Evolutionary conservation across 805 yeast species (phyloP), one percentile per base, ranked within the genome.

Genomic region (Nakazawaea ishiwadae): DNA sequence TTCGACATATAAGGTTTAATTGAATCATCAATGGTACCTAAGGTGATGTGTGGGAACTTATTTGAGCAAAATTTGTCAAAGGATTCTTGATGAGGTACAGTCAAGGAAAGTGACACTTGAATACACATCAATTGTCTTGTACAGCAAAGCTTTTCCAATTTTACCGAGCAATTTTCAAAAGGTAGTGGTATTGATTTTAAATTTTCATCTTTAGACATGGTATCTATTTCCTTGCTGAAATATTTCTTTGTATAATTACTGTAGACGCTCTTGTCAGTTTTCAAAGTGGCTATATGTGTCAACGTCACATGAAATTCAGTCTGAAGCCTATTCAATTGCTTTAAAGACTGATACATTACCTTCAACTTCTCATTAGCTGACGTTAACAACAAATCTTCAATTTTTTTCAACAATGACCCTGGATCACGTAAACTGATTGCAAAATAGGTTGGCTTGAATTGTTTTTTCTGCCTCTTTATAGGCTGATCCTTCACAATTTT

Each of bases 271-370:
- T 24, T 33, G 19, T 44, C 30, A 10, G 19, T 33, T 15, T 38
- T 29, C 18, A 28, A 20, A 9, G 37, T 46, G 0, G 49, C 45
- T 3, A 49, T 28, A 53, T 84, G 95, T 4, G 75, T 66, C 33
- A 84, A 53, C 0, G 95, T 87, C 3, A 85, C 73, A 53, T 86
- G 95, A 49, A 84, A 80, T 21, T 67, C 67, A 0, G 54, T 38
- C 48, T 79, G 86, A 1, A 81, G 56, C 26, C 79, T 59, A 1
- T 58, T 53, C 0, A 36, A 41, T 1, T 53, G 39, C 26, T 62
- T 48, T 10, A 76, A 44, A 3, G 26, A 32, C 17, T 37, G 45
- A 26, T 37, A 42, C 27, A 42, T 11, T 5, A 34, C 35, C 23
- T 33, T 34, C 15, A 42, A 9, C 12, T 23, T 33, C 8, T 42